A percentile compares a stretch with the other conserved stretches of the same genome.
Conservation (phyloP, 2,329 filamentous ascomycete species). For the Zarea fungicola region DNA sequence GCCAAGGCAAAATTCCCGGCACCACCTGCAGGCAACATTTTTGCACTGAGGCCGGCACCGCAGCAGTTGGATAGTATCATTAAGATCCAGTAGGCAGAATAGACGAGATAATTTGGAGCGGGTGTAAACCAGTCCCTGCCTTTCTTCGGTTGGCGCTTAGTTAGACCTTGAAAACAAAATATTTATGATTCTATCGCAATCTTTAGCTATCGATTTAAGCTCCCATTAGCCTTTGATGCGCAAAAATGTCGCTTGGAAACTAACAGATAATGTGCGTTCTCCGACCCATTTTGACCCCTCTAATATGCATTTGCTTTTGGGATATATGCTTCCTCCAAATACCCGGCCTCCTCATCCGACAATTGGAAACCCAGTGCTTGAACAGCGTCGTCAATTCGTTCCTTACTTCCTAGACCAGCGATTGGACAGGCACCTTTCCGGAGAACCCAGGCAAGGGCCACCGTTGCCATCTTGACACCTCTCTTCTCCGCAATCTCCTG, state of each 20-base stretch:
- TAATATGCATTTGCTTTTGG: background rate
- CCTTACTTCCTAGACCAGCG: conserved; percentile 53
- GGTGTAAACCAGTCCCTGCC: too few species aligned
- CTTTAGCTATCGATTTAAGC: too few species aligned
- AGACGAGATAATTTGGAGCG: too few species aligned
- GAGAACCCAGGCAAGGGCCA: background rate
- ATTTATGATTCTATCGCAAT: too few species aligned
- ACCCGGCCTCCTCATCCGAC: conserved; percentile 49
- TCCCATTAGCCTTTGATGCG: too few species aligned
- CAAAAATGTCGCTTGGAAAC: too few species aligned
- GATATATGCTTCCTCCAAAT: background rate
- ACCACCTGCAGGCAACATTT: conserved; percentile 22
- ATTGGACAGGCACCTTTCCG: conserved; percentile 31
- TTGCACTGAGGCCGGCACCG: conserved; percentile 21
- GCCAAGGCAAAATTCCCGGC: conserved; percentile 15
- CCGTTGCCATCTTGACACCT: background rate
- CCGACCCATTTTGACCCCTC: too few species aligned
- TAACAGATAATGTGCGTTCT: too few species aligned
- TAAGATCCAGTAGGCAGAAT: conserved; percentile 6
- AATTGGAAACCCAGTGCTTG: conserved; percentile 41
- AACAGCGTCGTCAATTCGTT: conserved; percentile 58
- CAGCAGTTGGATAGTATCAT: conserved; percentile 22
- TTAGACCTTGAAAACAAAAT: too few species aligned
- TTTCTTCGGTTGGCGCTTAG: too few species aligned
- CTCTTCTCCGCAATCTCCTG: background rate